phyloP scores from a whole-genome alignment of 371 early-diverging fungal genomes.

The Gilbertella persicaria region DNA sequence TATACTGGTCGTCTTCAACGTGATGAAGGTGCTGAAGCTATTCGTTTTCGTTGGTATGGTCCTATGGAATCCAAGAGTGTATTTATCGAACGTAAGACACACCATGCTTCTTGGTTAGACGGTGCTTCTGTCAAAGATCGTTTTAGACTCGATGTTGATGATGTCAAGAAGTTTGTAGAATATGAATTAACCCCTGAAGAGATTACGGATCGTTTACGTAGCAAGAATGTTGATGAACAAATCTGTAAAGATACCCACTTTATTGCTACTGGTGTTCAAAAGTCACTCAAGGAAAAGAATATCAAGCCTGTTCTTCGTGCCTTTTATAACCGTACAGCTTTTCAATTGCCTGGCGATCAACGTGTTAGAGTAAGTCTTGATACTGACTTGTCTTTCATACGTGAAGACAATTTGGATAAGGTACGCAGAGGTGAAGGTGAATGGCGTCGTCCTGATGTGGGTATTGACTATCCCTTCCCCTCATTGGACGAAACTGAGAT shows the following conservation, averaged over 20 bases:
- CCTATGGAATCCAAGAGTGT: slow-evolving; percentile 60
- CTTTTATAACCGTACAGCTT: slow-evolving; percentile 97
- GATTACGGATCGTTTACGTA: slow-evolving; percentile 79
- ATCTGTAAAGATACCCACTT: slow-evolving; percentile 29
- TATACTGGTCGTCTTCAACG: slow-evolving; percentile 83
- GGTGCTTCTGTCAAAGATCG: slow-evolving; percentile 81
- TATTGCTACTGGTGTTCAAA: slow-evolving; percentile 70
- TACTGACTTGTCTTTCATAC: slow-evolving; percentile 95
- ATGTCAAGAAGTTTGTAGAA: slow-evolving; percentile 51
- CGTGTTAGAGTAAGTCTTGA: slow-evolving; percentile 97
- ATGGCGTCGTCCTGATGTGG: slow-evolving; percentile 93
- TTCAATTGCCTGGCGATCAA: slow-evolving; percentile 97
- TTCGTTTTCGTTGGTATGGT: slow-evolving; percentile 92
- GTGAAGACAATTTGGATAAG: slow-evolving; percentile 83
- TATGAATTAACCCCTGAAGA: slow-evolving; percentile 91
- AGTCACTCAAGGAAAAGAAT: slow-evolving; percentile 69
- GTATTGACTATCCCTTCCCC: slow-evolving; percentile 84
- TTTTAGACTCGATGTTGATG: slow-evolving; percentile 50
- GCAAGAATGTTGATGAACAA: slow-evolving; percentile 65
- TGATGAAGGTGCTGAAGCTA: slow-evolving; percentile 88
- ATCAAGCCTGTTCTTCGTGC: slow-evolving; percentile 88
- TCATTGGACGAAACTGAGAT: slow-evolving; percentile 75
- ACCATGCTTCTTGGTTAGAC: slow-evolving; percentile 96
- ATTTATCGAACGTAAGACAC: slow-evolving; percentile 99
- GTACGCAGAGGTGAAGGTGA: slow-evolving; percentile 69